phyloP scores from a whole-genome alignment of 148 eudicot genomes.

The Persicaria tinctoria region DNA sequence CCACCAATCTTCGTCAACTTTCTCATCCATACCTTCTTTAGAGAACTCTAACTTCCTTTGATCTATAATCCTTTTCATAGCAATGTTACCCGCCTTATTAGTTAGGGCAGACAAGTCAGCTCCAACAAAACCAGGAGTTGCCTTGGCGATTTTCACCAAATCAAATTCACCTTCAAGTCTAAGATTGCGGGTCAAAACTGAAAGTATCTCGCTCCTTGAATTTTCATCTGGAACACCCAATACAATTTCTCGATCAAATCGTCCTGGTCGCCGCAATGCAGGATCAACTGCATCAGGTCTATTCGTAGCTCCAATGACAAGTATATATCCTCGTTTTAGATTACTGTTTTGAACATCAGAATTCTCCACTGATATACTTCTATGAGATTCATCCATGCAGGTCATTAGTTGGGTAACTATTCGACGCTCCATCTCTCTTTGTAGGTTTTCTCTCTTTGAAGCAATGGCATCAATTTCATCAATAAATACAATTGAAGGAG shows the following conservation, averaged over 20 bases:
- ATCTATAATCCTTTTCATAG: constrained; percentile 70
- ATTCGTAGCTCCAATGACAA: constrained; percentile 92
- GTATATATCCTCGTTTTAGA: constrained; percentile 42
- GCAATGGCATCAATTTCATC: constrained; percentile 99
- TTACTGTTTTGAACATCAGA: constrained; percentile 27
- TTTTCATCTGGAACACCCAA: constrained; percentile 84
- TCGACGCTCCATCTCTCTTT: constrained; percentile 83
- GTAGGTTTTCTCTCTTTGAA: constrained; percentile 78
- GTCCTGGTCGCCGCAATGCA: constrained; percentile 85
- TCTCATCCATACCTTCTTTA: constrained; percentile 20
- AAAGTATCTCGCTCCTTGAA: constrained; percentile 76
- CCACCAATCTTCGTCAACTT: constrained; percentile 59
- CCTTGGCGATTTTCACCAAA: constrained; percentile 65
- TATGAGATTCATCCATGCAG: constrained; percentile 81
- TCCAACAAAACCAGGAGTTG: constrained; percentile 92
- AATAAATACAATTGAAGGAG: constrained; percentile 94
- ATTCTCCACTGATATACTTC: constrained; percentile 26
- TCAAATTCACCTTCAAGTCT: constrained; percentile 72
- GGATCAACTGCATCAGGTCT: constrained; percentile 85
- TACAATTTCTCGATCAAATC: constrained; percentile 72
- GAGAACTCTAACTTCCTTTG: constrained; percentile 40
- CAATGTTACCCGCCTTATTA: constrained; percentile 76
- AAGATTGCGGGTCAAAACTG: constrained; percentile 45
- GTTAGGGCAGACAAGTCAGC: constrained; percentile 75
- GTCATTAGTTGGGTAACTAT: constrained; percentile 92